phyloP scores from a whole-genome alignment of 352 stramenopile genomes.

The Lagenidium sp. region DNA sequence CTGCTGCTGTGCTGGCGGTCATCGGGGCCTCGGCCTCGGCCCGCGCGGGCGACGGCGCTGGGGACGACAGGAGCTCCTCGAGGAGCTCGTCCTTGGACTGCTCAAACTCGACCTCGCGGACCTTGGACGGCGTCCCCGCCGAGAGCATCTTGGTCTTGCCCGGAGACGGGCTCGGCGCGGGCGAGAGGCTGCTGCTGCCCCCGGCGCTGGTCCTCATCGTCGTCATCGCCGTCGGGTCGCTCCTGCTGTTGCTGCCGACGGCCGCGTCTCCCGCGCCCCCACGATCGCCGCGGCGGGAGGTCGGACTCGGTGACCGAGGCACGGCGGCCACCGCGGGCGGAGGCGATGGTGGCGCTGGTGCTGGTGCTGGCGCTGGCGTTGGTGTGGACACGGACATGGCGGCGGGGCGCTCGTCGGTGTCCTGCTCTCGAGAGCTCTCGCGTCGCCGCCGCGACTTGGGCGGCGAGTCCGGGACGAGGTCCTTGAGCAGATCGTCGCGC shows the following conservation, averaged over 20 bases:
- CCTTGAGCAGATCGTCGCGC: constrained; percentile 42
- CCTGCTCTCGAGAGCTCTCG: constrained; percentile 2
- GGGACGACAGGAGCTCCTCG: constrained; percentile 36
- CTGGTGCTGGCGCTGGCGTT: too few species aligned
- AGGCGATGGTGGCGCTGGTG: too few species aligned
- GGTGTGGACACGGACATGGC: constrained; percentile 10
- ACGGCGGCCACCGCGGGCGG: too few species aligned
- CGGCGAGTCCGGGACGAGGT: constrained; percentile 33
- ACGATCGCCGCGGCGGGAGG: too few species aligned
- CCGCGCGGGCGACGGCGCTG: constrained; percentile 2
- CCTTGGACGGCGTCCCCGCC: constrained; percentile 20
- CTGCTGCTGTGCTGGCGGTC: constrained; percentile 3
- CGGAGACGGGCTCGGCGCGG: too few species aligned
- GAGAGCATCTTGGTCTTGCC: constrained; percentile 30
- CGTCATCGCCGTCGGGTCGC: too few species aligned
- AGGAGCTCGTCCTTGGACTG: constrained; percentile 61
- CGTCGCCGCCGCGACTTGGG: constrained; percentile 12
- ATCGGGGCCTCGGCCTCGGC: constrained; percentile 10
- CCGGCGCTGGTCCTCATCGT: too few species aligned
- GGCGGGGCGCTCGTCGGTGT: constrained; percentile 3
- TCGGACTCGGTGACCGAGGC: too few species aligned
- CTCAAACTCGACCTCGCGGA: constrained; percentile 53
- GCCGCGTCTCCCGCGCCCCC: too few species aligned
- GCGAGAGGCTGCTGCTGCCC: too few species aligned
- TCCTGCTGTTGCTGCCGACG: too few species aligned